These are phyloP conservation scores for Phoma sp. DNA, from an alignment of 2,329 filamentous ascomycete species.

Conservation along the genomic window DNA sequence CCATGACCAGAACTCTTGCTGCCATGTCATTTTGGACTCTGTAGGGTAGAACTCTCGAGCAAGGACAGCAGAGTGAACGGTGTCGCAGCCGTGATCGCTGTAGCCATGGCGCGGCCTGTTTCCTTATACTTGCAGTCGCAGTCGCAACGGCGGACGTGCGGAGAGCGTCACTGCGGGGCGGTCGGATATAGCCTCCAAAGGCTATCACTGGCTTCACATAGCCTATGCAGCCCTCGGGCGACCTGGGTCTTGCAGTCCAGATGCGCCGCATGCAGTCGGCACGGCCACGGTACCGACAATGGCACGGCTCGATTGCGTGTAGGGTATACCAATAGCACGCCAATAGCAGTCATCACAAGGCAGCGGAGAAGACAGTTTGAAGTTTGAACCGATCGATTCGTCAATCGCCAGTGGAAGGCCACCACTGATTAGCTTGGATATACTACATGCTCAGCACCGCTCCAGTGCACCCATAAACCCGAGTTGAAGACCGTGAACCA, in stretches of 20 bases:
- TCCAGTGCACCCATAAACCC: conserved; percentile 45
- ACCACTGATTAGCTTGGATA: conserved; percentile 47
- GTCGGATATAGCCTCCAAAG: conserved; percentile 8
- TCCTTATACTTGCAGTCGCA: conserved; percentile 7
- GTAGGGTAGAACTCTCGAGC: background rate
- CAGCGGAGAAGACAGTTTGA: conserved; percentile 15
- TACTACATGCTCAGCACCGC: conserved; percentile 48
- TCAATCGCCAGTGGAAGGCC: conserved; percentile 40
- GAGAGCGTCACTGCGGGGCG: conserved; percentile 16
- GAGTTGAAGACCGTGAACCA: conserved; percentile 46
- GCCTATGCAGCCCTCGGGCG: conserved; percentile 5
- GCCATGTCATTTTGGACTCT: conserved; percentile 44
- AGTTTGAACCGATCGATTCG: conserved; percentile 42
- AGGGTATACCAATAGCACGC: no score
- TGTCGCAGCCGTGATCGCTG: background rate
- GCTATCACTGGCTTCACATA: conserved; percentile 7
- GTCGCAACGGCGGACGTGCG: conserved; percentile 8
- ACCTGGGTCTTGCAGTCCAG: no score
- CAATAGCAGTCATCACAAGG: conserved; percentile 6
- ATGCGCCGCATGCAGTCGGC: no score
- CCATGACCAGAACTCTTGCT: conserved; percentile 53
- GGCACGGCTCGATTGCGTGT: background rate
- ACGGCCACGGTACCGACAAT: background rate
- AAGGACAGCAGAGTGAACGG: background rate
- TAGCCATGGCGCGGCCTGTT: background rate